Base-by-base conservation (phyloP, 2,329 filamentous ascomycete species). In the Samsoniella hepiali region DNA sequence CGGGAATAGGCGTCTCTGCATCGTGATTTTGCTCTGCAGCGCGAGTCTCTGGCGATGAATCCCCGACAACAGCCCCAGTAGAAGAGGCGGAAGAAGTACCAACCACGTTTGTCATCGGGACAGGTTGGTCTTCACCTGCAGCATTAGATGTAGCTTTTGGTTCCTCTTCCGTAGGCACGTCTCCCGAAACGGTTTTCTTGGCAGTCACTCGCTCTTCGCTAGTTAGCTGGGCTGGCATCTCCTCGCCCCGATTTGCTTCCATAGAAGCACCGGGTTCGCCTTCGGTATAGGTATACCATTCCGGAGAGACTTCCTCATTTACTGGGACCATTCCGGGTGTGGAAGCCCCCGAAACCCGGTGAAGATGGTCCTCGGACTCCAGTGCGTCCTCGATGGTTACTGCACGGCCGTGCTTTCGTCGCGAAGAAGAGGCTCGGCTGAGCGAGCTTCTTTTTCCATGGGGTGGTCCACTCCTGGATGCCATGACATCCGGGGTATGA, bases 391-490 rank as follows among this genome's bases (percentile, higher is more conserved):
- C 60, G 17, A 62, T 44, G 51, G 51, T 62, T 15, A 56, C 60
- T 6, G 51, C 32, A n/a, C 44, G 60, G 36, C 34, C 51, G 32
- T 34, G 60, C 60, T 36, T 56, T 17, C 60, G 60, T 27, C 60
- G 60, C n/a, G 29, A 56, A 22, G 60, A 50, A 50, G 60, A 29
- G 36, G 29, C 51, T 56, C 60, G 60, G 60, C 60, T 62, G 60
- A 62, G 51, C 29, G 60, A 40, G 42, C 60, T 56, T 49, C 34
- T 62, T 40, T 56, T 62, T 4, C 60, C 60, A 49, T 27, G 31
- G 47, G 50, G 36, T 10, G 29, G 10, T 22, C 50, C 51, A 27
- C 32, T 32, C 44, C 50, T 62, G 60, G 51, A 29, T 49, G 51
- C 31, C 60, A 62, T 62, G 11, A 22, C 8, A 7, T 54, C 49